A percentile compares a stretch with the other conserved stretches of the same genome.
Evolutionary conservation across 768 basidiomycete genomes (phyloP).

Genomic region (Boletales sp.): DNA sequence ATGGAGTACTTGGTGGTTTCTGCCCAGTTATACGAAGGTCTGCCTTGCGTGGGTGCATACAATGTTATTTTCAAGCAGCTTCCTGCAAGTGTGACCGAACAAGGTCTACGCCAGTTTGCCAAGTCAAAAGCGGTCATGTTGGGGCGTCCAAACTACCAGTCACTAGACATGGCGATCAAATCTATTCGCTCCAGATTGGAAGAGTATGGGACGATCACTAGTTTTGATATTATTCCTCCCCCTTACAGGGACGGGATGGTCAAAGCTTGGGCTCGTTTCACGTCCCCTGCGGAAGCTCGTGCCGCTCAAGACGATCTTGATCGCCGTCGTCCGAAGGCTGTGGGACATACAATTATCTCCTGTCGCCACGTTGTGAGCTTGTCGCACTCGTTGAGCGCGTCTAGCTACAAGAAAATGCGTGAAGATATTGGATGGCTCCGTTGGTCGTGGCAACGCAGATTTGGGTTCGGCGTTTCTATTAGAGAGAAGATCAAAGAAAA

Average conservation of each 20-base stretch:
- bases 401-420: slow-evolving; percentile 38
- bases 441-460: slow-evolving; percentile 30
- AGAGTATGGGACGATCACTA: slow-evolving; percentile 34
- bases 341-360: slow-evolving; percentile 43
- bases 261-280: slow-evolving; percentile 55
- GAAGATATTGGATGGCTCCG: slow-evolving; percentile 47
- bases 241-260: slow-evolving; percentile 50
- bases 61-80: slow-evolving; percentile 60
- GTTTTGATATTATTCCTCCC: slow-evolving; percentile 46
- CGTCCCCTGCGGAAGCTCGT: slow-evolving; percentile 48
- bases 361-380: slow-evolving; percentile 56
- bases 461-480: slow-evolving; percentile 29
- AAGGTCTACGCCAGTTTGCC: slow-evolving; percentile 44
- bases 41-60: slow-evolving; percentile 54
- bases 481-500: slow-evolving; percentile 17
- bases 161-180: slow-evolving; percentile 33
- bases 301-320: slow-evolving; percentile 48
- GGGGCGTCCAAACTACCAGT: slow-evolving; percentile 45
- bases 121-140: slow-evolving; percentile 49
- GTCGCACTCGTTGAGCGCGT: slow-evolving; percentile 38
- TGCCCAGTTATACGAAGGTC: slow-evolving; percentile 50
- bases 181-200: slow-evolving; percentile 37
- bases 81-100: slow-evolving; percentile 41
- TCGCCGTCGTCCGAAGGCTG: slow-evolving; percentile 40
- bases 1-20: slow-evolving; percentile 40